Percentiles rank a stretch among this genome's conserved stretches.
Conservation (phyloP, 257 asterid genomes). For the Rhazya stricta region DNA sequence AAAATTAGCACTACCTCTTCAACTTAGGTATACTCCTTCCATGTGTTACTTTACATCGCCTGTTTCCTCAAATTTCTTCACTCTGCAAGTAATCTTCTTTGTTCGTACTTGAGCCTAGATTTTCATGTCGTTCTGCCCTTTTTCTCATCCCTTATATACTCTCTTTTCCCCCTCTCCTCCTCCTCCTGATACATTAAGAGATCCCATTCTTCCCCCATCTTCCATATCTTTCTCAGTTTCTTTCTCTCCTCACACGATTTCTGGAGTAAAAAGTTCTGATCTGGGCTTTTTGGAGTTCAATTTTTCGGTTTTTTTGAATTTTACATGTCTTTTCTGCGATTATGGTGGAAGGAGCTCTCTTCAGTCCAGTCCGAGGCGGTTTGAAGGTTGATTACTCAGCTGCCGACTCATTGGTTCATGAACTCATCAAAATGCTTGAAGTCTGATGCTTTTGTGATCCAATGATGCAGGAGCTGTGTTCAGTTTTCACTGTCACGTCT, state of each 20-base stretch:
- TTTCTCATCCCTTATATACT: slow-evolving; percentile 12
- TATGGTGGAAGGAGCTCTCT: slow-evolving; percentile 68
- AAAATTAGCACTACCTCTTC: slow-evolving; percentile 1
- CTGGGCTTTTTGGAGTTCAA: too few relatives aligned
- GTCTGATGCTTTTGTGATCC: slow-evolving; percentile 51
- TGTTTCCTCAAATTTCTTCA: neutral
- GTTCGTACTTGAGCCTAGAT: slow-evolving; percentile 29
- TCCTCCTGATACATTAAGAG: slow-evolving; percentile 2
- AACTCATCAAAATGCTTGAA: slow-evolving; percentile 27
- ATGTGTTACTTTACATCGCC: neutral
- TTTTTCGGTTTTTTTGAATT: neutral
- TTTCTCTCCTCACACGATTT: neutral
- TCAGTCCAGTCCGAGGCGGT: slow-evolving; percentile 80
- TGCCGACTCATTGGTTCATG: slow-evolving; percentile 86
- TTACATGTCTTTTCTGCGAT: neutral
- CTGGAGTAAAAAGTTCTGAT: neutral
- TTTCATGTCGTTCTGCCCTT: slow-evolving; percentile 32
- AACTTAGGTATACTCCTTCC: neutral
- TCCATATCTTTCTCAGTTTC: neutral
- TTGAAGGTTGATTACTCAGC: slow-evolving; percentile 46
- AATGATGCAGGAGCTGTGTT: slow-evolving; percentile 77
- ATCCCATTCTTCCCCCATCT: neutral
- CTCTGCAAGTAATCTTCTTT: slow-evolving; percentile 33
- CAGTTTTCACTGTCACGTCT: slow-evolving; percentile 67
- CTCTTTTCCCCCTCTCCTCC: neutral